These are phyloP conservation scores for Prosopis cineraria DNA, from an alignment of 306 rosid genomes.

Conservation along the genomic window DNA sequence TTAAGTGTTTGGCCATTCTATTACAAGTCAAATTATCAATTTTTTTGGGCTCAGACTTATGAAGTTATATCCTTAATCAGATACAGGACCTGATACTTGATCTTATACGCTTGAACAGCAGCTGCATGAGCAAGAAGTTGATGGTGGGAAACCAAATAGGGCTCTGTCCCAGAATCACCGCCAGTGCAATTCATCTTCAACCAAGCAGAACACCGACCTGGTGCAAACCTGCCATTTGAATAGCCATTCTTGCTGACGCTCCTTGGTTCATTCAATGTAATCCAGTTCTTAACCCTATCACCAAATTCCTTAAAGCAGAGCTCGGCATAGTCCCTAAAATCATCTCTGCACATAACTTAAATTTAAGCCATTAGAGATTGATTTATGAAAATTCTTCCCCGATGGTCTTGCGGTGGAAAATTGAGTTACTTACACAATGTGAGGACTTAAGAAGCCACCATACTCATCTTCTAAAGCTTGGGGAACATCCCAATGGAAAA, in stretches of 20 bases:
- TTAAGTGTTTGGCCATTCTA: background rate
- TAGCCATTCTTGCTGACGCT: slow-evolving; percentile 33
- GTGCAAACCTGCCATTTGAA: slow-evolving; percentile 33
- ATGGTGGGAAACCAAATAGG: slow-evolving; percentile 48
- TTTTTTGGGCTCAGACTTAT: background rate
- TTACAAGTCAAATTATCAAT: background rate
- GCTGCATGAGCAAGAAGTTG: slow-evolving; percentile 54
- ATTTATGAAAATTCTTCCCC: background rate
- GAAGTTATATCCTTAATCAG: background rate
- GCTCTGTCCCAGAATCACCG: slow-evolving; percentile 52
- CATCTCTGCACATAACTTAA: slow-evolving; percentile 14
- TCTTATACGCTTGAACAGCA: slow-evolving; percentile 33
- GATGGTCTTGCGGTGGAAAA: background rate
- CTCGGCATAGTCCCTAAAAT: slow-evolving; percentile 40
- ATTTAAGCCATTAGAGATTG: background rate
- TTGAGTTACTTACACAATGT: slow-evolving; percentile 37
- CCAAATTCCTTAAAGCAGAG: slow-evolving; percentile 51
- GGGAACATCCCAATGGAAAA: slow-evolving; percentile 52
- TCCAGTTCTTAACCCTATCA: slow-evolving; percentile 49
- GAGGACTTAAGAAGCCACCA: slow-evolving; percentile 43
- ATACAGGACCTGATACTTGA: slow-evolving; percentile 44
- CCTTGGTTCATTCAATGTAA: slow-evolving; percentile 49
- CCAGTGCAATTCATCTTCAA: slow-evolving; percentile 33
- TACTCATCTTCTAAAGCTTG: slow-evolving; percentile 41
- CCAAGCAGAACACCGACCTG: slow-evolving; percentile 43